Percentiles rank a stretch among this genome's conserved stretches.
Conservation (phyloP, 768 basidiomycete genomes). For the Suillus luteus region DNA sequence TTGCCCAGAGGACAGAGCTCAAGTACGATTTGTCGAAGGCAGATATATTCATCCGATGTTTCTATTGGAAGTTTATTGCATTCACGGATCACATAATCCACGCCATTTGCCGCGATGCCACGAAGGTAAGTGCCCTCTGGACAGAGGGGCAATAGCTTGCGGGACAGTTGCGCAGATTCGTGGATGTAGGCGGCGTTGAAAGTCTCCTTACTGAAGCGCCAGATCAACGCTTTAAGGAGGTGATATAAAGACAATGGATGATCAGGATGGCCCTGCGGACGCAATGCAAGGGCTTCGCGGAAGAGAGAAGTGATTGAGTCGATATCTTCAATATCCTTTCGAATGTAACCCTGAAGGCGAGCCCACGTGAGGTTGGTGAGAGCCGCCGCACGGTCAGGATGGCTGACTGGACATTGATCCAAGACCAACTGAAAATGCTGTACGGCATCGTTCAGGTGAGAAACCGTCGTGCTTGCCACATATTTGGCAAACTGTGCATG, state of each 20-base stretch:
- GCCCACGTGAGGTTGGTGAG: neutral
- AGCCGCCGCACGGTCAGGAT: neutral
- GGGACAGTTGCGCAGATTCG: neutral
- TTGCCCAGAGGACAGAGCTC: neutral
- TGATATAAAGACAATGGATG: neutral
- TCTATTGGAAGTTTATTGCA: neutral
- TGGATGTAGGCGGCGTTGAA: neutral
- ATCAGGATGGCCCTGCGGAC: neutral
- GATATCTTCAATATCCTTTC: neutral
- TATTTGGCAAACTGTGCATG: neutral
- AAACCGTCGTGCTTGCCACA: too few relatives aligned
- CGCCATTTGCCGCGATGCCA: neutral
- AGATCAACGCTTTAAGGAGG: rapidly evolving
- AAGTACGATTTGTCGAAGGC: neutral
- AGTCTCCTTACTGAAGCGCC: neutral
- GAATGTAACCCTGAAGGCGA: neutral
- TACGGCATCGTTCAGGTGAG: neutral
- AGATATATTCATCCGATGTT: neutral
- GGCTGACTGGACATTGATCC: neutral
- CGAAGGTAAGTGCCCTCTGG: neutral
- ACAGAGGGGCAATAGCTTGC: neutral
- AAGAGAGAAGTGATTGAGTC: neutral
- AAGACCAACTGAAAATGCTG: neutral
- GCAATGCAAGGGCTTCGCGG: neutral
- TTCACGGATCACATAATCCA: neutral